A percentile compares a stretch with the other conserved stretches of the same genome.
Conservation (phyloP, 2,329 filamentous ascomycete species). For the Escovopsis weberi region DNA sequence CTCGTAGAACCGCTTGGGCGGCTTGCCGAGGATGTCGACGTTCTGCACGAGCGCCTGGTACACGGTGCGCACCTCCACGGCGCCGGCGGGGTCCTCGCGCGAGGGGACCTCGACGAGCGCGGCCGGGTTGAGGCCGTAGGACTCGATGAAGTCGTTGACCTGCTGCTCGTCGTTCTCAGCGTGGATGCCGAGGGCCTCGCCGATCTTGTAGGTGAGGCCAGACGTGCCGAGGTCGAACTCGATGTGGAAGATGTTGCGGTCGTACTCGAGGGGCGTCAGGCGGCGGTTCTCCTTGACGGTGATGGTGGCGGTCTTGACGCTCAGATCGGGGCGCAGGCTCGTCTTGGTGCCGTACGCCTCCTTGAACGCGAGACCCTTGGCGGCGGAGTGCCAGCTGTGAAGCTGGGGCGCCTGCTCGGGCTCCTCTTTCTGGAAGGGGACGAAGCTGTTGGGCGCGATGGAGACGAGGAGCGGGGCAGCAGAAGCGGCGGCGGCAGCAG, state of each 20-base stretch:
- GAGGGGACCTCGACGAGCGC: slow-evolving; percentile 85
- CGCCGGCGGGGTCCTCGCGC: slow-evolving; percentile 55
- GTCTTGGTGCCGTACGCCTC: slow-evolving; percentile 71
- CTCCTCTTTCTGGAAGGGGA: slow-evolving; percentile 62
- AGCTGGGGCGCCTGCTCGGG: slow-evolving; percentile 50
- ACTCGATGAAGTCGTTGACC: slow-evolving; percentile 73
- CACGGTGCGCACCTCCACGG: slow-evolving; percentile 73
- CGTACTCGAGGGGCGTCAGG: slow-evolving; percentile 75
- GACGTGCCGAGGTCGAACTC: slow-evolving; percentile 92
- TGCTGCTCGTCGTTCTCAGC: slow-evolving; percentile 77
- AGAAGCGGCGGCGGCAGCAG: slow-evolving; percentile 36
- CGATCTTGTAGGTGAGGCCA: slow-evolving; percentile 90
- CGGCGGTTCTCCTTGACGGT: slow-evolving; percentile 91
- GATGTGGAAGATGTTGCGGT: slow-evolving; percentile 99
- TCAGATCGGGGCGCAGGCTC: slow-evolving; percentile 68
- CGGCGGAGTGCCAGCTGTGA: slow-evolving; percentile 66
- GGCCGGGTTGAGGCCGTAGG: slow-evolving; percentile 70
- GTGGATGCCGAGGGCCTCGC: slow-evolving; percentile 91
- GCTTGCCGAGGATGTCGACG: slow-evolving; percentile 90
- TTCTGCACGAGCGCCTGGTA: slow-evolving; percentile 88
- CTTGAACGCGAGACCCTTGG: slow-evolving; percentile 84
- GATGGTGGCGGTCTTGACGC: slow-evolving; percentile 74
- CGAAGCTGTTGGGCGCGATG: slow-evolving; percentile 70
- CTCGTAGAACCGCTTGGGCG: slow-evolving; percentile 97
- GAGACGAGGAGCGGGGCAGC: slow-evolving; percentile 42